Evolutionary conservation across 768 basidiomycete genomes (phyloP).

Genomic region (Nidula microcarpa): DNA sequence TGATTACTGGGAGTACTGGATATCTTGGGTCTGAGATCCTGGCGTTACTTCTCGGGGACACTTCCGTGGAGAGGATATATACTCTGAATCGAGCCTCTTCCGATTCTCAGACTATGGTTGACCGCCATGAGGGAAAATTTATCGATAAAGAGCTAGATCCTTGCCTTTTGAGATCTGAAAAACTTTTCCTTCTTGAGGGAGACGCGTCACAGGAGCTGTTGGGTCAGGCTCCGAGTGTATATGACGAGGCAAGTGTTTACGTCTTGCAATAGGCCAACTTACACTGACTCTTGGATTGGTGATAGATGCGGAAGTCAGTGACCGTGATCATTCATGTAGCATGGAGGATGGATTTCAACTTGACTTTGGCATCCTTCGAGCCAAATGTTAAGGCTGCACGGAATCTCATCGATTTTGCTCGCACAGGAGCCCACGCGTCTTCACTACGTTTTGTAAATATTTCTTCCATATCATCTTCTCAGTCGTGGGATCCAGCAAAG

Average conservation of each 20-base stretch:
- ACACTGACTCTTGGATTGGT: slow-evolving; percentile 6
- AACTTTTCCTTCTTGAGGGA: slow-evolving; percentile 29
- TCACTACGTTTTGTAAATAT: slow-evolving; percentile 33
- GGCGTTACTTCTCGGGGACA: slow-evolving; percentile 16
- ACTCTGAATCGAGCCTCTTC: slow-evolving; percentile 28
- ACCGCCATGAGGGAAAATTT: slow-evolving; percentile 21
- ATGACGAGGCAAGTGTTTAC: slow-evolving; percentile 12
- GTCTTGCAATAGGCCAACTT: slow-evolving; percentile 5
- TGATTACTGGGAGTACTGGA: slow-evolving; percentile 37
- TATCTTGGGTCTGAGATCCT: slow-evolving; percentile 34
- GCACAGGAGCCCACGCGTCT: slow-evolving; percentile 18
- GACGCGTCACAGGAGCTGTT: slow-evolving; percentile 20
- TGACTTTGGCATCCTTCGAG: slow-evolving; percentile 49
- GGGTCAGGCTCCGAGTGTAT: slow-evolving; percentile 18
- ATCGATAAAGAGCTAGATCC: slow-evolving; percentile 22
- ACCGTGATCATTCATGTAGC: slow-evolving; percentile 37
- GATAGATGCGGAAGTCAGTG: slow-evolving; percentile 28
- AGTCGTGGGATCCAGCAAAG: slow-evolving; percentile 20
- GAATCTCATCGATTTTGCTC: slow-evolving; percentile 38
- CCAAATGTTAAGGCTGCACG: slow-evolving; percentile 42
- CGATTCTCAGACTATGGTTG: neutral
- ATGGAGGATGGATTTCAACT: slow-evolving; percentile 44
- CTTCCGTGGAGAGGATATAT: slow-evolving; percentile 21
- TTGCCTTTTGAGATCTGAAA: slow-evolving; percentile 17
- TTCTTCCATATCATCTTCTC: slow-evolving; percentile 32